Evolutionary conservation across 2,329 filamentous ascomycete genomes (phyloP), one percentile per base, ranked within the genome.

Genomic region (Hawksworthiomyces lignivorus): DNA sequence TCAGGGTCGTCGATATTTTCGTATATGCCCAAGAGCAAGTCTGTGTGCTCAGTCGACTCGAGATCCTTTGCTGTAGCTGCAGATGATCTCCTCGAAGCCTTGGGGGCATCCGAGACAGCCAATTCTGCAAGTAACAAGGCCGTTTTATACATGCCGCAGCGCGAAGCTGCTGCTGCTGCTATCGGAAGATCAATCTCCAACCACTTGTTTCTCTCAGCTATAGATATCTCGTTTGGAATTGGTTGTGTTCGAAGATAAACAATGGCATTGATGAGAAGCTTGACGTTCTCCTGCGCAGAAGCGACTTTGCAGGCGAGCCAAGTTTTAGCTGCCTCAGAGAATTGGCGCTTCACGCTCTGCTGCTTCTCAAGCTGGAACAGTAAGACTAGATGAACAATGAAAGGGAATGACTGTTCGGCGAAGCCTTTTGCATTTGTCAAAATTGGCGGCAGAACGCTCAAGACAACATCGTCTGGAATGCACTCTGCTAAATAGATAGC

Each of bases 1-100:
- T 99, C 92, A 2, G 89, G 90, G 54, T 99, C 94, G 56, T 96
- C 89, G 35, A 98, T 84, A 47, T 87, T 90, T 56, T 87, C 84
- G 58, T 92, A 98, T 3, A 98, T 89, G 1, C 75, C 69, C 33
- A 95, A 71, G 11, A 97, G 68, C 1, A 94, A 70, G 22, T 85
- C 77, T 4, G 75, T 72, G 7, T 85, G 75, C 20, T 80, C 65
- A 35, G 68, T 57, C 50, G 39, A 18, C 4, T 61, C 58, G 1
- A 49, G 33, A 1, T 73, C 64, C 50, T 37, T 44, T 3, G 27
- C 15, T 4, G 66, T 69, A 36, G 69, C 56, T 3, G 68, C 63
- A 3, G 82, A 87, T 8, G 84, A 83, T 37, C 85, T 76, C 45
- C 85, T 73, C 32, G 83, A 82, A 15, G 70, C 62, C 26, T 75